Percentiles rank a stretch among this genome's conserved stretches.
These are phyloP conservation scores for Helicostylum pulchrum DNA, from an alignment of 192 early-diverging fungal species.

Conservation along the genomic window DNA sequence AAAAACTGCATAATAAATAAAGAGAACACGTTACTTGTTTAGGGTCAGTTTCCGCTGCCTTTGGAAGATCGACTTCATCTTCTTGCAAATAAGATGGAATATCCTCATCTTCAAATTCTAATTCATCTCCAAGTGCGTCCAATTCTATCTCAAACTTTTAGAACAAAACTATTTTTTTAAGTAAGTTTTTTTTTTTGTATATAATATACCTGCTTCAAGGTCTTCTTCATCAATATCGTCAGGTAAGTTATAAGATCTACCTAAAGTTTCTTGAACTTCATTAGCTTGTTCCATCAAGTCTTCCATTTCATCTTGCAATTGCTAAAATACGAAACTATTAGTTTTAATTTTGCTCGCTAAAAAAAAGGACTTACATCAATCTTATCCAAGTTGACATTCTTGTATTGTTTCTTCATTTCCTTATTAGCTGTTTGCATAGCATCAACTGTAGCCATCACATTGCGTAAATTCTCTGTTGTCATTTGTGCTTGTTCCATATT, in stretches of 20 bases:
- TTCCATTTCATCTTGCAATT: constrained; percentile 97
- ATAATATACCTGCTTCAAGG: constrained; percentile 77
- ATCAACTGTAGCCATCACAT: constrained; percentile 93
- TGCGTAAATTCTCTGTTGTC: constrained; percentile 94
- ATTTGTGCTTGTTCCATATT: constrained; percentile 97
- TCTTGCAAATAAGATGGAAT: constrained; percentile 85
- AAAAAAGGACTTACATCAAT: constrained; percentile 67
- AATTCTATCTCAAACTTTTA: constrained; percentile 57
- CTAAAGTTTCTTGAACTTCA: constrained; percentile 95
- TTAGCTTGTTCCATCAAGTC: constrained; percentile 96
- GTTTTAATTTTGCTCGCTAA: too few relatives aligned
- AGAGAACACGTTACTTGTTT: constrained; percentile 37
- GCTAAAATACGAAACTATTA: constrained; percentile 38
- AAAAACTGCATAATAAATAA: background rate
- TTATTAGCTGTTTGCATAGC: constrained; percentile 96
- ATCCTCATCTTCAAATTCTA: constrained; percentile 75
- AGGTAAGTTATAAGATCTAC: constrained; percentile 87
- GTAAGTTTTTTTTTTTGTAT: background rate
- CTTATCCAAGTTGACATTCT: constrained; percentile 90
- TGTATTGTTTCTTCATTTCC: constrained; percentile 94
- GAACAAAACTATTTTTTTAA: background rate
- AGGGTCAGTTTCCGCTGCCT: constrained; percentile 44
- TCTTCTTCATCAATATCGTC: constrained; percentile 98
- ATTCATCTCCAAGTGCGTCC: constrained; percentile 93
- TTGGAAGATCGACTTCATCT: constrained; percentile 48